These are phyloP conservation scores for Benincasa hispida DNA, from an alignment of 306 rosid species.

Conservation along the genomic window DNA sequence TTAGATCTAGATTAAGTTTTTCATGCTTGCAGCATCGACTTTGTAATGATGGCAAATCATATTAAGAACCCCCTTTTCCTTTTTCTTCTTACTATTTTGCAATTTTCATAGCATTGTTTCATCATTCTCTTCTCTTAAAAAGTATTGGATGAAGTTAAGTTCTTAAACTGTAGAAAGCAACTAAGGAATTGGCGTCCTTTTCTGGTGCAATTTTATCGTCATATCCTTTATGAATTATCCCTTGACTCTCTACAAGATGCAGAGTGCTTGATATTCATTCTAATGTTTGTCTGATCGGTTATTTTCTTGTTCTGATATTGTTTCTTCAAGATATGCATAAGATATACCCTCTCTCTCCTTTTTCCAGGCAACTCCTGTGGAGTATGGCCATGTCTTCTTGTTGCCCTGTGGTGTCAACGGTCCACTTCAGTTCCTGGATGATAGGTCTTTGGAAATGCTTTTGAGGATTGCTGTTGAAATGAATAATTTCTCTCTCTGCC, in stretches of 20 bases:
- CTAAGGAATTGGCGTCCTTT: neutral
- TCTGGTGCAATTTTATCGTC: no score
- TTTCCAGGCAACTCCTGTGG: slow-evolving; percentile 21
- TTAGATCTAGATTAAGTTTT: neutral
- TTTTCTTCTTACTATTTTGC: no score
- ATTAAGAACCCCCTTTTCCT: neutral
- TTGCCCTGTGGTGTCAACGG: slow-evolving; percentile 13
- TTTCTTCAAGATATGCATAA: neutral
- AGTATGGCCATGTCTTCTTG: slow-evolving; percentile 32
- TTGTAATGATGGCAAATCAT: neutral
- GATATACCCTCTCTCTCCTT: neutral
- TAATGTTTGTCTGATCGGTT: neutral
- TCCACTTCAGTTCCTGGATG: slow-evolving; percentile 15
- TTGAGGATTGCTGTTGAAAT: slow-evolving; percentile 21
- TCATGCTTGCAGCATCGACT: neutral
- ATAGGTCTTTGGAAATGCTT: slow-evolving; percentile 21
- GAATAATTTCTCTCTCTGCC: slow-evolving; percentile 23
- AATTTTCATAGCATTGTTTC: neutral
- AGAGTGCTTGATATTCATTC: neutral
- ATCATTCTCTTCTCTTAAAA: neutral
- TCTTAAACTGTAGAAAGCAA: neutral
- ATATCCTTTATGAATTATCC: neutral
- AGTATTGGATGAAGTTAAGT: neutral
- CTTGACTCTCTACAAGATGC: neutral
- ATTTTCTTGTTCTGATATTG: neutral